Conservation (phyloP, 352 stramenopile species). For the Pythium folliculosum region DNA sequence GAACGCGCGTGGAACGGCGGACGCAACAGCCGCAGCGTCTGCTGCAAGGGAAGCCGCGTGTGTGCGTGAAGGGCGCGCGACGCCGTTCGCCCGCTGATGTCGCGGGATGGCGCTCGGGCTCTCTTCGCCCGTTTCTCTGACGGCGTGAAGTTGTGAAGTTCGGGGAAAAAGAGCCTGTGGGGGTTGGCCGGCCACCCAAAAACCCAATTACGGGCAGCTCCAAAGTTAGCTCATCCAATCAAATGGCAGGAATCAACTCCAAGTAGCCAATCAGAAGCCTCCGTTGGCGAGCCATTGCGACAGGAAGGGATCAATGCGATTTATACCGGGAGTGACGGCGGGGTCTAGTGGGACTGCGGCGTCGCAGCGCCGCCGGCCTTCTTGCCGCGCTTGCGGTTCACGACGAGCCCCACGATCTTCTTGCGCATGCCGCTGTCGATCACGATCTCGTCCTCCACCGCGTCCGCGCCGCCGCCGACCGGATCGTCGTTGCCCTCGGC, state of each 20-base stretch:
- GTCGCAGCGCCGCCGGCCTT: constrained; percentile 31
- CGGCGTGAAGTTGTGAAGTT: not conserved
- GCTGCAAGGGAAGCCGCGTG: not conserved
- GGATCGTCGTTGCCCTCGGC: constrained; percentile 36
- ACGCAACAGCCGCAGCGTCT: not conserved
- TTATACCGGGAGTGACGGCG: not conserved
- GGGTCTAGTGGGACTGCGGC: constrained; percentile 19
- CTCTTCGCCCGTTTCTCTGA: constrained; percentile 30
- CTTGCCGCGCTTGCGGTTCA: constrained; percentile 80
- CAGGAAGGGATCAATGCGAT: not conserved
- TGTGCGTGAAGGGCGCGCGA: not conserved
- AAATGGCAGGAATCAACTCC: not conserved
- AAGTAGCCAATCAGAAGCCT: constrained; percentile 19
- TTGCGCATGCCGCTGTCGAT: constrained; percentile 82
- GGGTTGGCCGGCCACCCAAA: not conserved
- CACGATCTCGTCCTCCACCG: constrained; percentile 55
- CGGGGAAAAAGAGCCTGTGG: constrained; percentile 13
- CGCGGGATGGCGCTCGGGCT: not conserved
- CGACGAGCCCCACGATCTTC: constrained; percentile 79
- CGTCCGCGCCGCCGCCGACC: not conserved
- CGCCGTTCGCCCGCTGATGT: not conserved
- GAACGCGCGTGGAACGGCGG: not conserved
- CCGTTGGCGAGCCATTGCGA: constrained; percentile 15
- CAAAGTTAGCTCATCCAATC: constrained; percentile 15
- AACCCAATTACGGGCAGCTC: not conserved